A percentile compares a stretch with the other conserved stretches of the same genome.
phyloP scores from a whole-genome alignment of 2,329 filamentous ascomycete species.

The Penicillium occitanis region DNA sequence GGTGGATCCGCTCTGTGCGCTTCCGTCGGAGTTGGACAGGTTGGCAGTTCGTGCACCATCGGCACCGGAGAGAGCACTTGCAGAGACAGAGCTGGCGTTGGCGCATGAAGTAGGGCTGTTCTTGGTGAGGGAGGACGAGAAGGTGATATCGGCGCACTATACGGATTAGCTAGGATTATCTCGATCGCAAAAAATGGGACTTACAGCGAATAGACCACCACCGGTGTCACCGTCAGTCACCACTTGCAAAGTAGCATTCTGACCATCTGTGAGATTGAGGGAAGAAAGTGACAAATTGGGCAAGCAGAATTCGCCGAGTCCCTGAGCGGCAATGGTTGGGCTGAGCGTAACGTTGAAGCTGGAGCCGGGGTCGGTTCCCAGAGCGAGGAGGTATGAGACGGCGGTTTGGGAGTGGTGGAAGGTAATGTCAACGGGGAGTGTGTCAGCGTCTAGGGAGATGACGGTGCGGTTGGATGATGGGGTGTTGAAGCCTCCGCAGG shows the following conservation, averaged over 20 bases:
- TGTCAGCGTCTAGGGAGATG: conserved; percentile 50
- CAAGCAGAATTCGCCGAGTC: conserved; percentile 66
- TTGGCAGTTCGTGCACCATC: conserved; percentile 47
- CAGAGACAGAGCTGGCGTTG: conserved; percentile 58
- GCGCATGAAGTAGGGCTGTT: conserved; percentile 53
- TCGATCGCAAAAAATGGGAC: conserved; percentile 24
- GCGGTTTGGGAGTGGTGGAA: conserved; percentile 55
- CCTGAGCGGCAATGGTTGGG: conserved; percentile 59
- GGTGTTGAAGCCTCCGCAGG: conserved; percentile 53
- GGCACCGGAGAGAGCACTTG: conserved; percentile 43
- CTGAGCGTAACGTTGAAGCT: conserved; percentile 70
- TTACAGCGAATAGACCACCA: conserved; percentile 66
- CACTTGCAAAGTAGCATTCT: conserved; percentile 67
- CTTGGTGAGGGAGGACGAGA: conserved; percentile 54
- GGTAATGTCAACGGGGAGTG: conserved; percentile 52
- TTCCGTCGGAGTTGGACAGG: conserved; percentile 38
- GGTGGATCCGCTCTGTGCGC: conserved; percentile 29
- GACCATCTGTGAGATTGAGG: conserved; percentile 58
- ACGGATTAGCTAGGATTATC: not conserved
- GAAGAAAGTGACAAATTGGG: conserved; percentile 51
- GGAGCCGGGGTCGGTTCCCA: conserved; percentile 54
- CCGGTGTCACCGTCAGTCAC: conserved; percentile 61
- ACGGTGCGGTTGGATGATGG: conserved; percentile 47
- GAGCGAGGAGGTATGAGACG: conserved; percentile 54
- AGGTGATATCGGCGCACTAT: conserved; percentile 72